Evolutionary conservation across 2,329 filamentous ascomycete species (phyloP).

Genomic region (Parastagonospora avenae): DNA sequence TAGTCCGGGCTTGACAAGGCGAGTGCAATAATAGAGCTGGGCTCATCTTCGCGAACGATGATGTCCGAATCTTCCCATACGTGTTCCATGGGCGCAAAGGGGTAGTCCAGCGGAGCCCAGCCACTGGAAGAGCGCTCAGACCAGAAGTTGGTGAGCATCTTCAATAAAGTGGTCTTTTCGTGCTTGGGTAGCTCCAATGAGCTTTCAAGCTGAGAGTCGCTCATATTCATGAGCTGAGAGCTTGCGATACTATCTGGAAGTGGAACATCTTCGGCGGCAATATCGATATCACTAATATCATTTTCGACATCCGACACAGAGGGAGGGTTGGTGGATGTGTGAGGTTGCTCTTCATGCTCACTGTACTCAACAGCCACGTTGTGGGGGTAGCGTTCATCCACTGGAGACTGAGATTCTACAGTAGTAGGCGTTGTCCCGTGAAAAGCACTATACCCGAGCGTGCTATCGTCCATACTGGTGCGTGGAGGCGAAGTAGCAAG

Average conservation of each 20-base stretch:
- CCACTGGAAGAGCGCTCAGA: constrained; percentile 95
- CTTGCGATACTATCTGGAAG: constrained; percentile 66
- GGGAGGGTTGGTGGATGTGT: constrained; percentile 44
- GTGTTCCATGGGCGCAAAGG: constrained; percentile 80
- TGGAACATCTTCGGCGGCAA: constrained; percentile 70
- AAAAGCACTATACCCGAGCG: constrained; percentile 41
- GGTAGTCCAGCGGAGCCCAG: constrained; percentile 92
- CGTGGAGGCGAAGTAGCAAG: constrained; percentile 38
- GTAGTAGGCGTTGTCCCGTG: constrained; percentile 42
- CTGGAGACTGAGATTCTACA: constrained; percentile 41
- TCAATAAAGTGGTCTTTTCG: constrained; percentile 91
- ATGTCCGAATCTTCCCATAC: constrained; percentile 97
- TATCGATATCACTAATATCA: constrained; percentile 71
- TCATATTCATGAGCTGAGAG: constrained; percentile 56
- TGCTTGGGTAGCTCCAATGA: constrained; percentile 85
- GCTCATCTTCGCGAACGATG: constrained; percentile 95
- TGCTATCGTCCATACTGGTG: constrained; percentile 44
- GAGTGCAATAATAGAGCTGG: constrained; percentile 93
- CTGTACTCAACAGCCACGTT: constrained; percentile 16
- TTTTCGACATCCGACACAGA: constrained; percentile 56
- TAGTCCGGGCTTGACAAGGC: constrained; percentile 90
- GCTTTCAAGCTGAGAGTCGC: constrained; percentile 61
- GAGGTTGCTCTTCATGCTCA: constrained; percentile 32
- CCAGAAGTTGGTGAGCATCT: constrained; percentile 97
- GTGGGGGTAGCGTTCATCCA: constrained; percentile 34